Conservation (phyloP, 1,284 basidiomycete species). For the Ceratobasidium sp. region DNA sequence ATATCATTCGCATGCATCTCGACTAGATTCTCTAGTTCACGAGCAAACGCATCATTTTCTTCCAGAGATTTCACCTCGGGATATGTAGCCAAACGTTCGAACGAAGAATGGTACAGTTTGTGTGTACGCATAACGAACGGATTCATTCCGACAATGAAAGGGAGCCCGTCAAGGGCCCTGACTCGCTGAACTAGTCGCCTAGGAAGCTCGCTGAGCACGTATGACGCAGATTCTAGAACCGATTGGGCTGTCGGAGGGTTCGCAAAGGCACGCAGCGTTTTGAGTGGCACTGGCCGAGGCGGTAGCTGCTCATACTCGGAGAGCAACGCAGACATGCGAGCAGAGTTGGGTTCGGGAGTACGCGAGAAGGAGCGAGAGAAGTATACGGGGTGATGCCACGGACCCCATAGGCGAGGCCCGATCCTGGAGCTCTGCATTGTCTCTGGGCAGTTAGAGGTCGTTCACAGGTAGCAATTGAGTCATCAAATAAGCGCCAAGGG, state of each 20-base stretch:
- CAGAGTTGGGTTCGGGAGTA: slow-evolving; percentile 32
- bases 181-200: slow-evolving; percentile 74
- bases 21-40: slow-evolving; percentile 73
- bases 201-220: slow-evolving; percentile 75
- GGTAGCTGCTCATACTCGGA: slow-evolving; percentile 62
- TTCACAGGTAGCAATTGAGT: background rate
- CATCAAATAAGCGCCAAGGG: slow-evolving; percentile 1
- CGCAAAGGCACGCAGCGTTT: slow-evolving; percentile 73
- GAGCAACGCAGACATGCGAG: slow-evolving; percentile 50
- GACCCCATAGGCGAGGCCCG: background rate
- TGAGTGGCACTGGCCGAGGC: slow-evolving; percentile 70
- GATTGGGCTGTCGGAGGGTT: slow-evolving; percentile 72
- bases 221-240: slow-evolving; percentile 70
- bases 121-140: slow-evolving; percentile 82
- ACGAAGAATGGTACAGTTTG: slow-evolving; percentile 75
- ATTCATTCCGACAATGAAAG: slow-evolving; percentile 90
- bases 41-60: slow-evolving; percentile 74
- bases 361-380: slow-evolving; percentile 19
- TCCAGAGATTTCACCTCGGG: slow-evolving; percentile 69
- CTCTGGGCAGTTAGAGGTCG: background rate
- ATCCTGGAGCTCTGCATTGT: background rate
- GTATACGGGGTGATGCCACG: background rate
- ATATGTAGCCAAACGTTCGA: slow-evolving; percentile 74
- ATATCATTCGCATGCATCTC: slow-evolving; percentile 85
- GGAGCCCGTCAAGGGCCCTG: slow-evolving; percentile 71